These are phyloP conservation scores for Cryptosporidium meleagridis DNA, from an alignment of 169 alveolate genomes.

Conservation along the genomic window DNA sequence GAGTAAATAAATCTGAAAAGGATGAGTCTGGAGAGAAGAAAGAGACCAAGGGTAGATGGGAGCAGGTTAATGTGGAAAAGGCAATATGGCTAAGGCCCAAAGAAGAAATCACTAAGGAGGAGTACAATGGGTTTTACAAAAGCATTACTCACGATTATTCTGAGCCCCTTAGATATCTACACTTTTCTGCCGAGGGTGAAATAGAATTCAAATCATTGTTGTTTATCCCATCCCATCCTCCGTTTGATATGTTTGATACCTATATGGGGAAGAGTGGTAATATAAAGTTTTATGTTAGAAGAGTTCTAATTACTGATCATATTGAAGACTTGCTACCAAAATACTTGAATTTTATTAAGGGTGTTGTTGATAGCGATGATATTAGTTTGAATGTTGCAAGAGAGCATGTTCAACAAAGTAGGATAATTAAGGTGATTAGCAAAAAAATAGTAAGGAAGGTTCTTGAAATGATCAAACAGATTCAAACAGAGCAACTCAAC, in stretches of 20 bases:
- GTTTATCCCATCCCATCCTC: slow-evolving; percentile 94
- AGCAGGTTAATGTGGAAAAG: slow-evolving; percentile 95
- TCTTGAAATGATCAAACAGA: slow-evolving; percentile 89
- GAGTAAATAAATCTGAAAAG: slow-evolving; percentile 79
- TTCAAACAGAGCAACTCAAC: slow-evolving; percentile 78
- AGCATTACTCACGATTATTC: slow-evolving; percentile 94
- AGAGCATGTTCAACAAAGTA: slow-evolving; percentile 93
- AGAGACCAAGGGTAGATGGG: slow-evolving; percentile 88
- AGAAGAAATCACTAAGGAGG: slow-evolving; percentile 95
- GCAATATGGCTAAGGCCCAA: slow-evolving; percentile 98
- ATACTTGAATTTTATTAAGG: slow-evolving; percentile 92
- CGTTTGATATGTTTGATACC: slow-evolving; percentile 92
- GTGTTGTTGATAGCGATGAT: slow-evolving; percentile 96
- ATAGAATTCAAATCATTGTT: slow-evolving; percentile 97
- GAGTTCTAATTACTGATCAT: slow-evolving; percentile 94
- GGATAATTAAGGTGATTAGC: slow-evolving; percentile 91
- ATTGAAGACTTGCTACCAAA: slow-evolving; percentile 94
- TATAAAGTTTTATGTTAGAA: slow-evolving; percentile 82
- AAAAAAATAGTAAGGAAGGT: slow-evolving; percentile 97
- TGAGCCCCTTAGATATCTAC: slow-evolving; percentile 97
- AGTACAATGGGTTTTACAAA: slow-evolving; percentile 95
- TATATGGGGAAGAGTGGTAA: slow-evolving; percentile 80
- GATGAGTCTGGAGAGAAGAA: slow-evolving; percentile 81
- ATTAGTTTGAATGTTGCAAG: slow-evolving; percentile 95
- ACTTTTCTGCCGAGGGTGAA: slow-evolving; percentile 99